Evolutionary conservation across 345 rosid genomes (phyloP).

Genomic region (Euphorbia peplus): DNA sequence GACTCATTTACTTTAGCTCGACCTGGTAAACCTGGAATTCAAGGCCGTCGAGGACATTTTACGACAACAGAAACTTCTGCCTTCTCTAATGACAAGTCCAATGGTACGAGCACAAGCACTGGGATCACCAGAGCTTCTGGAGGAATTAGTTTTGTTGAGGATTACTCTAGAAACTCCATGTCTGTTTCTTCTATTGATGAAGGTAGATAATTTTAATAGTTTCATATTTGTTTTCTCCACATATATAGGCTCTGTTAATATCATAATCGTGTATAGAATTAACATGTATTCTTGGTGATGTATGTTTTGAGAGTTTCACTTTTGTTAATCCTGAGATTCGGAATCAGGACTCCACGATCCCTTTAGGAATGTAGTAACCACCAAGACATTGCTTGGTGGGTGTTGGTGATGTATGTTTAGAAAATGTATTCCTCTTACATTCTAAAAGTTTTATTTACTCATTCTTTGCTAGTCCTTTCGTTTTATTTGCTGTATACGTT

Average conservation of each 20-base stretch:
- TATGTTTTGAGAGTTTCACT: neutral
- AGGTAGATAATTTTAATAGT: constrained; percentile 81
- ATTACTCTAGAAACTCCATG: constrained; percentile 75
- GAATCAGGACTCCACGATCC: too few species aligned
- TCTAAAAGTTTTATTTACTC: too few species aligned
- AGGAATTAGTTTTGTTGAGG: constrained; percentile 54
- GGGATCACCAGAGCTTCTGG: constrained; percentile 39
- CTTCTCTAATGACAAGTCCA: constrained; percentile 25
- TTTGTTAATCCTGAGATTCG: too few species aligned
- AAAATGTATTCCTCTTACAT: too few species aligned
- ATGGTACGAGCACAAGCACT: constrained; percentile 34
- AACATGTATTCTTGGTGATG: constrained; percentile 11
- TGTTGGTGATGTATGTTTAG: too few species aligned
- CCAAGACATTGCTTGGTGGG: too few species aligned
- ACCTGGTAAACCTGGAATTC: constrained; percentile 78
- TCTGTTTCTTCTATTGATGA: constrained; percentile 76
- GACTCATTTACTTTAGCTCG: constrained; percentile 74
- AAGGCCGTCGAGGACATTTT: constrained; percentile 54
- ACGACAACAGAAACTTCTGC: constrained; percentile 41
- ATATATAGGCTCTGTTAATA: neutral
- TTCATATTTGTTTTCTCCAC: too few species aligned
- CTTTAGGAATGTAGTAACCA: too few species aligned
- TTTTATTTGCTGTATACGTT: too few species aligned
- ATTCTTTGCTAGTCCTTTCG: too few species aligned
- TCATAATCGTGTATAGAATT: constrained; percentile 8